Base-by-base conservation (phyloP, 805 yeast species). In the Vanderwaltozyma yarrowii region DNA sequence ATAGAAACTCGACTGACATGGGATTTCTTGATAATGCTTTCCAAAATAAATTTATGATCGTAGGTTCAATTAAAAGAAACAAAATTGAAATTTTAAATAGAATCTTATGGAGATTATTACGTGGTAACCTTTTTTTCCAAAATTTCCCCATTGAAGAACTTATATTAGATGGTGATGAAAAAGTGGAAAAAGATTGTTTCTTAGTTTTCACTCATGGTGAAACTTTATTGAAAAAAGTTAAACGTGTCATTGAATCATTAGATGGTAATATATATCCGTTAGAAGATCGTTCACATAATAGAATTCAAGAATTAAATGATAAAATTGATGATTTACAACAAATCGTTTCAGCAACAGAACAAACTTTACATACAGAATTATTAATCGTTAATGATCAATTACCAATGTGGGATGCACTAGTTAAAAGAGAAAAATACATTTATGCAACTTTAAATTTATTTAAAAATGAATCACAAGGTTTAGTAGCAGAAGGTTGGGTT, bases 401-500 rank as follows among this genome's bases (percentile, higher is more conserved):
- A 42, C 76, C 78, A 34, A 69, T 69, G 46, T 92, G 96, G 95
- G 71, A 74, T 62, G 69, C 73, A 6, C 65, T 70, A 17, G 64
- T 79, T 23, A 76, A 76, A 40, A 76, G 86, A 58, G 99, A 92
- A 60, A 84, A 84, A 56, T 80, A 86, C 12, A 78, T 88, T 13
- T 87, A 80, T 60, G 70, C 79, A 25, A 73, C 86, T 0, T 68
- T 92, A 67, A 68, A 73, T 51, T 77, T 86, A 59, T 85, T 83
- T 54, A 81, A 79, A 59, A 94, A 83, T 54, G 84, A 75, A 46
- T 66, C 80, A n/a, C 77, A 95, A 63, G 83, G 95, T 27, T 67
- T 92, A 43, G 74, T 89, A 34, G 95, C 94, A 16, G 97, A 94
- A 66, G 98, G 97, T 24, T 92, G 99, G 99, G 67, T 85, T 16